phyloP scores from a whole-genome alignment of 306 rosid species.

The Vicia villosa region DNA sequence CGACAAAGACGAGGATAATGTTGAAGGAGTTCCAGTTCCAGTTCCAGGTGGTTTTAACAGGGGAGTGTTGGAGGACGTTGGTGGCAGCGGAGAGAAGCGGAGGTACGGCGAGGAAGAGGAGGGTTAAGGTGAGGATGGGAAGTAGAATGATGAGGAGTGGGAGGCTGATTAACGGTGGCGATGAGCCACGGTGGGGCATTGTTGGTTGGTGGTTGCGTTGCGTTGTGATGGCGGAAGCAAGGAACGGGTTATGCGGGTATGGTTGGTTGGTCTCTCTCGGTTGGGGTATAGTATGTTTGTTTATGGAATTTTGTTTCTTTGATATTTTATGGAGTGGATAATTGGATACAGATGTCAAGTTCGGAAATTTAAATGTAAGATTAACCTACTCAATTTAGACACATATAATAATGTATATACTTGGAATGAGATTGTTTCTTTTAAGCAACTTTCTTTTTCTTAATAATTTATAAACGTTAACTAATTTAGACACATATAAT shows the following conservation, averaged over 20 bases:
- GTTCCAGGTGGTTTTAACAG: conserved; percentile 78
- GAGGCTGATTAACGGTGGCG: conserved; percentile 61
- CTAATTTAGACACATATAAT: too few species aligned
- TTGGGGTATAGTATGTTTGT: neutral
- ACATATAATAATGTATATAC: too few species aligned
- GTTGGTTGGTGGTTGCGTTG: conserved; percentile 25
- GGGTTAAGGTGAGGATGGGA: conserved; percentile 49
- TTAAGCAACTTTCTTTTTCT: too few species aligned
- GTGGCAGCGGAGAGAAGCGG: conserved; percentile 61
- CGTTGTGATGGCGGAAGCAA: neutral
- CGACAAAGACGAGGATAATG: conserved; percentile 64
- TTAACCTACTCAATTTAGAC: too few species aligned
- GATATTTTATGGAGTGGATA: conserved; percentile 18
- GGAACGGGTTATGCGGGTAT: neutral
- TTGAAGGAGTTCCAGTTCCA: conserved; percentile 91
- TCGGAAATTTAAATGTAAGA: neutral
- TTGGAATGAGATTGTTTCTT: too few species aligned
- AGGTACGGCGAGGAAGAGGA: conserved; percentile 65
- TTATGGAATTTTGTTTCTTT: neutral
- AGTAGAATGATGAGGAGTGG: conserved; percentile 72
- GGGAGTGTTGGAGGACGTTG: conserved; percentile 49
- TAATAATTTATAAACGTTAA: too few species aligned
- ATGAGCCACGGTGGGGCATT: conserved; percentile 58
- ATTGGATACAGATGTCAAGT: conserved; percentile 6
- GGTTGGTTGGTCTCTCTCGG: neutral